A percentile compares a stretch with the other conserved stretches of the same genome.
Evolutionary conservation across 2,329 filamentous ascomycete genomes (phyloP).

Genomic region (Trichoderma koningii): DNA sequence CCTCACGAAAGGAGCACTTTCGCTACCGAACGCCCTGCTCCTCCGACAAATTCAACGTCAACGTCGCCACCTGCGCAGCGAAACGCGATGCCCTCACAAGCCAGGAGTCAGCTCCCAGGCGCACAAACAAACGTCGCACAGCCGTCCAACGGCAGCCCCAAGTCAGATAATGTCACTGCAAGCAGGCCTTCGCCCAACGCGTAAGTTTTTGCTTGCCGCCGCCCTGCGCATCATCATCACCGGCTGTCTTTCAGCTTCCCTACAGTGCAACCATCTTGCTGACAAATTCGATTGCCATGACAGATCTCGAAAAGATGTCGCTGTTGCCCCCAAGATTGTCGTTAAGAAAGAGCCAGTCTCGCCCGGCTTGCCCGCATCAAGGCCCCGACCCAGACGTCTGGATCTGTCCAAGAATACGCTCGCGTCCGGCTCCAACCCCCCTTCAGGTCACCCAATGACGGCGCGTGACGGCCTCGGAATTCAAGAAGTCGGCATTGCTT

Average conservation of each 20-base stretch:
- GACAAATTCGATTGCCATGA: conserved; percentile 26
- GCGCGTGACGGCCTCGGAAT: conserved; percentile 78
- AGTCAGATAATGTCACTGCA: conserved; percentile 40
- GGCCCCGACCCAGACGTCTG: conserved; percentile 65
- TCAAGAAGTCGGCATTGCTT: conserved; percentile 91
- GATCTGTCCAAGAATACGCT: conserved; percentile 70
- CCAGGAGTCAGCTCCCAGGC: conserved; percentile 33
- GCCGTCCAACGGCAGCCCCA: conserved; percentile 57
- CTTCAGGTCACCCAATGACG: conserved; percentile 73
- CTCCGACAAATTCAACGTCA: conserved; percentile 38
- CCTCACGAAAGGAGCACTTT: conserved; percentile 65
- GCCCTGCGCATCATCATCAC: not conserved
- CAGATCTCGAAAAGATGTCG: conserved; percentile 53
- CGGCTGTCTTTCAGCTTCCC: not conserved
- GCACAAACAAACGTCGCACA: conserved; percentile 46
- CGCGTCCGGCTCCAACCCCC: conserved; percentile 52
- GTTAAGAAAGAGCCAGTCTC: conserved; percentile 97
- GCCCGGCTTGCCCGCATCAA: conserved; percentile 72
- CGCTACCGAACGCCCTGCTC: conserved; percentile 52
- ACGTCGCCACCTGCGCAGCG: conserved; percentile 51
- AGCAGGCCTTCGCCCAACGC: conserved; percentile 59
- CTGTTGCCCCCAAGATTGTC: conserved; percentile 71
- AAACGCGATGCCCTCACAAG: conserved; percentile 36
- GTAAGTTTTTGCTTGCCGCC: conserved; percentile 48
- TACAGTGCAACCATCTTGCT: conserved; percentile 23